Conservation (phyloP, 2,329 filamentous ascomycete species). For the Xylariaceae sp. region DNA sequence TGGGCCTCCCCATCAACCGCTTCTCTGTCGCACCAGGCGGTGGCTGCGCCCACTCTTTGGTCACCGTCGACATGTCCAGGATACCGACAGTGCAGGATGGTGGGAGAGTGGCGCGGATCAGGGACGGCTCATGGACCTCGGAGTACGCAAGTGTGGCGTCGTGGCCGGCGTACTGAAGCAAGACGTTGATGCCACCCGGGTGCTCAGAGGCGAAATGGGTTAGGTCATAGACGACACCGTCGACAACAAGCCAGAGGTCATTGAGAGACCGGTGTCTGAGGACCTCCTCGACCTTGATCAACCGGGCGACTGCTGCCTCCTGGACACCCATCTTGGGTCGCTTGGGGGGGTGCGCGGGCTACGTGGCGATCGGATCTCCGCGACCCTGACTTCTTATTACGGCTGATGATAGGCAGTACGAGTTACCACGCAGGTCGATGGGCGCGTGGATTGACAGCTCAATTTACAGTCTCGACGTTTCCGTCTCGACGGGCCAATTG, state of each 20-base stretch:
- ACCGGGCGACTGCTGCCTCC: conserved; percentile 2
- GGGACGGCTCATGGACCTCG: conserved; percentile 43
- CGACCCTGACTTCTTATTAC: neutral
- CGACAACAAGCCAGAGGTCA: conserved; percentile 61
- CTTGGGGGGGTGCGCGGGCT: neutral
- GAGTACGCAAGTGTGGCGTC: conserved; percentile 51
- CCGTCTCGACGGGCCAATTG: neutral
- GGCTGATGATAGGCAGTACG: neutral
- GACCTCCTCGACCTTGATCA: conserved; percentile 41
- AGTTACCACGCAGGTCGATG: too few relatives aligned
- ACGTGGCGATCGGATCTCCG: neutral
- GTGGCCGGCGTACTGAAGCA: conserved; percentile 46
- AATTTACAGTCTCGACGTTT: neutral
- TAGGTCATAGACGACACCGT: conserved; percentile 61
- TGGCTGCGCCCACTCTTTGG: conserved; percentile 42
- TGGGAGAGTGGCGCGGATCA: conserved; percentile 39
- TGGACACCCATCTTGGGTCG: conserved; percentile 18
- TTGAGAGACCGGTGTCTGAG: conserved; percentile 41
- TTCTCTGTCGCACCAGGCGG: conserved; percentile 29
- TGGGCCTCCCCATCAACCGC: conserved; percentile 5
- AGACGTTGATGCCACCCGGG: conserved; percentile 37
- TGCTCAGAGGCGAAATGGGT: conserved; percentile 53
- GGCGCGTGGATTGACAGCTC: neutral
- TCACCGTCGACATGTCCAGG: conserved; percentile 45
- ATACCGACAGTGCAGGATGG: conserved; percentile 44